These are phyloP conservation scores for Linderina pennispora DNA, from an alignment of 192 early-diverging fungal genomes.

Conservation along the genomic window DNA sequence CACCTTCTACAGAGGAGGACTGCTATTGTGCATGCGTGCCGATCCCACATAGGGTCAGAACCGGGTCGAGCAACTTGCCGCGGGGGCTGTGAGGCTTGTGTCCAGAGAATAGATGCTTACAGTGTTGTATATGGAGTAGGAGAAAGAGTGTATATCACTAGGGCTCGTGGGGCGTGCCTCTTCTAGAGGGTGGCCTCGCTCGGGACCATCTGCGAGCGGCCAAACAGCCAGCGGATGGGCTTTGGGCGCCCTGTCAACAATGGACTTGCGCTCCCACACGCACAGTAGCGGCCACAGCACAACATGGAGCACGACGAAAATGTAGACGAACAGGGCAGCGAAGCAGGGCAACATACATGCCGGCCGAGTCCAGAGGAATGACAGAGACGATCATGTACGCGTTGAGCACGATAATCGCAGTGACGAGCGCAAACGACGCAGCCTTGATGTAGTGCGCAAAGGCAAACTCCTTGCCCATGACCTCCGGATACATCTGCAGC, in stretches of 20 bases:
- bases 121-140: no score
- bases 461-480: conserved; percentile 48
- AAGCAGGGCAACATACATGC: conserved; percentile 36
- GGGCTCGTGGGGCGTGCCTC: no score
- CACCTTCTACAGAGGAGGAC: no score
- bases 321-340: conserved; percentile 18
- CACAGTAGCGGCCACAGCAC: conserved; percentile 29
- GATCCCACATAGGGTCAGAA: no score
- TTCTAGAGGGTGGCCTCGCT: no score
- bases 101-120: no score
- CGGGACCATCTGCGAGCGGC: no score
- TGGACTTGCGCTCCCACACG: conserved; percentile 11
- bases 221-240: conserved; percentile 31
- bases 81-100: no score
- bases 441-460: conserved; percentile 19
- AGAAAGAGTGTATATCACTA: no score
- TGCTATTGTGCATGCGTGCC: no score
- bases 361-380: conserved; percentile 30
- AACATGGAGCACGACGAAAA: conserved; percentile 17
- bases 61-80: no score
- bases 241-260: conserved; percentile 30
- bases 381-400: conserved; percentile 43
- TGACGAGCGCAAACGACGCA: conserved; percentile 12
- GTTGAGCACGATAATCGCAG: conserved; percentile 36
- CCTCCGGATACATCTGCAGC: conserved; percentile 47